Base-by-base conservation (phyloP, 768 basidiomycete species). In the Polyporus arcularius region DNA sequence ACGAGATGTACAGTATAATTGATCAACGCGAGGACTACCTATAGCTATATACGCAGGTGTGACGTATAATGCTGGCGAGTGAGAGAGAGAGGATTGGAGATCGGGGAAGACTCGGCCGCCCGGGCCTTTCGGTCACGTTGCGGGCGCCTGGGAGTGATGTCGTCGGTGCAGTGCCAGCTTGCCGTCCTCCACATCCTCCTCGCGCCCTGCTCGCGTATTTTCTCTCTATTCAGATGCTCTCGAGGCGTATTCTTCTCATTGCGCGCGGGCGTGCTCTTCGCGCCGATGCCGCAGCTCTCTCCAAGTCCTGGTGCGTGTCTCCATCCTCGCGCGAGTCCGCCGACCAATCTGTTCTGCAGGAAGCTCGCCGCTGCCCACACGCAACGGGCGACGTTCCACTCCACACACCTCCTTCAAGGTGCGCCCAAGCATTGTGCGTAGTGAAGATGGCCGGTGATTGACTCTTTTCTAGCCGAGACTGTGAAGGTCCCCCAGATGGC, bases 401-500 rank as follows among this genome's bases (percentile, higher is more conserved):
- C 87, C 3, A 85, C 88, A 57, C 80, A 78, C 67, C 81, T 90
- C 57, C 70, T 92, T 66, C 80, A 88, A 77, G 90, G 90, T 90
- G 58, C 55, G 80, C 73, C 15, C 28, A 11, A 32, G 48, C 5
- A 50, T n/a, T 16, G 7, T 42, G 38, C 49, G 6, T 21, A 16
- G 57, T 65, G 53, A 42, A 51, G 57, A 63, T 57, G 53, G n/a
- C 56, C 49, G 52, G 32, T 56, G 55, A 31, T 28, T 53, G 52
- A 50, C 40, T 35, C 57, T 28, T 32, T 15, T 65, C n/a, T 63
- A 90, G 89, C 87, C 58, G 90, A 96, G 77, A 93, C 89, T 57
- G 84, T 98, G 65, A 94, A 96, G 78, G 95, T 98, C 41, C 95
- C 95, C 16, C 91, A 94, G 75, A 96, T 98, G 94, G 93, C 96